These are phyloP conservation scores for Corchorus olitorius DNA, from an alignment of 345 rosid genomes.

Conservation along the genomic window DNA sequence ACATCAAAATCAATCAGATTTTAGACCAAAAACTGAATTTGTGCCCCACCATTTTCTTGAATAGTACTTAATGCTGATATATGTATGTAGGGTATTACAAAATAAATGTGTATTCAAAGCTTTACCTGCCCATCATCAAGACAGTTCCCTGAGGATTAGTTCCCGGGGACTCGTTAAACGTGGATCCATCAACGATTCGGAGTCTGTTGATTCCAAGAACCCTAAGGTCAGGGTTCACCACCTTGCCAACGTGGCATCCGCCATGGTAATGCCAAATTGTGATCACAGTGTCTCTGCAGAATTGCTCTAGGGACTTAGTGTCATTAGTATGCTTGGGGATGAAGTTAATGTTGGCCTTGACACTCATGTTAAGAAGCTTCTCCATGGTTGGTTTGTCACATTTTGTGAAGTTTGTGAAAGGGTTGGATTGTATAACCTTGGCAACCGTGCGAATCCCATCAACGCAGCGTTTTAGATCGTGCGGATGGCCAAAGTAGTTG, in stretches of 20 bases:
- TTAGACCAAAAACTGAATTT: constrained; percentile 1
- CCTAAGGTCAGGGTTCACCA: constrained; percentile 51
- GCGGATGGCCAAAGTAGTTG: constrained; percentile 85
- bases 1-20: constrained; percentile 18
- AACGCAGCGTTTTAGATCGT: constrained; percentile 74
- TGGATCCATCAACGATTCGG: constrained; percentile 83
- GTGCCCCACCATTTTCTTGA: background rate
- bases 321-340: constrained; percentile 75
- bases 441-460: constrained; percentile 61
- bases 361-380: constrained; percentile 68
- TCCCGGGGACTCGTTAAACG: constrained; percentile 79
- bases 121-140: constrained; percentile 98
- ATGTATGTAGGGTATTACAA: background rate
- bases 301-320: constrained; percentile 87
- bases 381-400: constrained; percentile 51
- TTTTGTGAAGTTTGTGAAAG: constrained; percentile 63
- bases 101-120: background rate
- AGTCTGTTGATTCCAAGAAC: constrained; percentile 76
- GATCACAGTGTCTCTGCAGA: constrained; percentile 91
- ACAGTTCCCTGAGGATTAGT: constrained; percentile 98
- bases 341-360: constrained; percentile 76
- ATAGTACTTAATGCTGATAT: constrained; percentile 10
- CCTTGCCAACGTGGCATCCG: constrained; percentile 86
- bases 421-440: constrained; percentile 61
- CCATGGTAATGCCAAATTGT: constrained; percentile 99